Percentiles rank a stretch among this genome's conserved stretches.
These are phyloP conservation scores for Naganishia randhawae DNA, from an alignment of 768 basidiomycete genomes.

Conservation along the genomic window DNA sequence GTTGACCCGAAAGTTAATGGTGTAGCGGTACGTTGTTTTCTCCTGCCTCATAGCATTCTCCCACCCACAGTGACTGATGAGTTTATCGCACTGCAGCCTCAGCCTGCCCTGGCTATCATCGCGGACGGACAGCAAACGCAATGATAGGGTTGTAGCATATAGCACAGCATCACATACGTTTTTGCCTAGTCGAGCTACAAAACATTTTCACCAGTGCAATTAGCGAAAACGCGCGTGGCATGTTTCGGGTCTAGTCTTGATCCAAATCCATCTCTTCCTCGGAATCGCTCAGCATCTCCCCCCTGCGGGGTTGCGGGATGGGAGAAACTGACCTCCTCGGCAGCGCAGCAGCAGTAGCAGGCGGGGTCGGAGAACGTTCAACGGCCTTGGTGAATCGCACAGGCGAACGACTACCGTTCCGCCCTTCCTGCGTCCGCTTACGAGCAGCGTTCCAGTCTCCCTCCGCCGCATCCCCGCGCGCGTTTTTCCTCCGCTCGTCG, in stretches of 20 bases:
- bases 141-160: slow-evolving; percentile 7
- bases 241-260: slow-evolving; percentile 8
- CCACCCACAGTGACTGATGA: not conserved
- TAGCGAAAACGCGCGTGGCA: too few species aligned
- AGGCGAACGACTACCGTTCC: slow-evolving; percentile 14
- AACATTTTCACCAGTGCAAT: too few species aligned
- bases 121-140: not conserved
- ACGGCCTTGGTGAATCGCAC: slow-evolving; percentile 11
- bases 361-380: not conserved
- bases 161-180: not conserved
- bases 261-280: slow-evolving; percentile 18
- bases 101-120: not conserved
- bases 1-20: not conserved
- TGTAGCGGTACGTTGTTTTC: slow-evolving; percentile 1
- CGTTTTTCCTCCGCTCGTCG: not conserved
- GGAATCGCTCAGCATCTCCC: slow-evolving; percentile 15
- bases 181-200: too few species aligned
- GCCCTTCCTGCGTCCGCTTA: slow-evolving; percentile 24
- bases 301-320: not conserved
- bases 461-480: slow-evolving; percentile 18
- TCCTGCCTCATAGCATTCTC: not conserved
- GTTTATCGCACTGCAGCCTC: not conserved
- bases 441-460: slow-evolving; percentile 16
- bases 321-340: slow-evolving; percentile 3
- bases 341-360: not conserved